Percentiles rank a stretch among this genome's conserved stretches.
Evolutionary conservation across 805 yeast genomes (phyloP).

Genomic region (Schizosaccharomyces lindneri): DNA sequence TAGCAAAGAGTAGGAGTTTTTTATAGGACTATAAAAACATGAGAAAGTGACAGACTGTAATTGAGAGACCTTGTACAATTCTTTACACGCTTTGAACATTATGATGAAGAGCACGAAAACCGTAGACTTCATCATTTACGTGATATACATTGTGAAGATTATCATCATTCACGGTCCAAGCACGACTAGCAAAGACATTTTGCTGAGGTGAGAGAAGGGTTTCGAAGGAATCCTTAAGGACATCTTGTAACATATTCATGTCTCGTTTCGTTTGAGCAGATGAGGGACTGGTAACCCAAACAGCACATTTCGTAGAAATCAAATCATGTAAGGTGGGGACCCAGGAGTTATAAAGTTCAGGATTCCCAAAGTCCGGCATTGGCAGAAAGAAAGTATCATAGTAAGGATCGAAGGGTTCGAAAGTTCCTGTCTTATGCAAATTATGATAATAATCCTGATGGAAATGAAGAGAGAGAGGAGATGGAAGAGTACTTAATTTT

Average conservation of each 20-base stretch:
- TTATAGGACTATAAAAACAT: not conserved
- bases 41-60: not conserved
- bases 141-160: slow-evolving; percentile 86
- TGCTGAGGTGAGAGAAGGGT: slow-evolving; percentile 46
- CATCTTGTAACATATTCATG: slow-evolving; percentile 38
- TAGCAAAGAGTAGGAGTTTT: too few relatives aligned
- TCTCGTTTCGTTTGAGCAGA: slow-evolving; percentile 47
- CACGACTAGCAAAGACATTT: slow-evolving; percentile 55
- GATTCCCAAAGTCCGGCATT: slow-evolving; percentile 84
- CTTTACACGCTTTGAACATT: slow-evolving; percentile 23
- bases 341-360: slow-evolving; percentile 62
- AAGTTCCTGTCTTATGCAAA: slow-evolving; percentile 72
- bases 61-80: not conserved
- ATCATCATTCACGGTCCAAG: slow-evolving; percentile 37
- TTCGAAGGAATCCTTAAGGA: slow-evolving; percentile 56
- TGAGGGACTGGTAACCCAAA: slow-evolving; percentile 77
- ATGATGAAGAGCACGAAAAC: slow-evolving; percentile 87
- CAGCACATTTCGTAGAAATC: slow-evolving; percentile 77
- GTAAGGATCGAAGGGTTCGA: slow-evolving; percentile 95
- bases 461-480: slow-evolving; percentile 23
- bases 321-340: slow-evolving; percentile 61
- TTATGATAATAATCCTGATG: slow-evolving; percentile 85
- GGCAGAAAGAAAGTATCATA: slow-evolving; percentile 75
- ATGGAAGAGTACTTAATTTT: slow-evolving; percentile 26
- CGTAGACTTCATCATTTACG: slow-evolving; percentile 72